Conservation (phyloP, 2,329 filamentous ascomycete genomes). For the Cladosporium sp. region DNA sequence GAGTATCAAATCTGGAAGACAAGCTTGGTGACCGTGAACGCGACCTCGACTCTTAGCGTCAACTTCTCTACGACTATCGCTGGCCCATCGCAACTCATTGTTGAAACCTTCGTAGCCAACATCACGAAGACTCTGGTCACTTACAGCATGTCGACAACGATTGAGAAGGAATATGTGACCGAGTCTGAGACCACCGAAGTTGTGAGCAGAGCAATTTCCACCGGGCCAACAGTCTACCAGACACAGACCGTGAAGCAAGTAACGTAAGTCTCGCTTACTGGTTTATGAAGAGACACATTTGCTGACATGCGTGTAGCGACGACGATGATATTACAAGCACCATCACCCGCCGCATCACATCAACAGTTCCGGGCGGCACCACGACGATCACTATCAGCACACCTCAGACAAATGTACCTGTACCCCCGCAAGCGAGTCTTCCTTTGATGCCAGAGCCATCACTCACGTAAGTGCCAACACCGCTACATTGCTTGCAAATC, state of each 20-base stretch:
- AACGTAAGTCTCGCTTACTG: slow-evolving; percentile 28
- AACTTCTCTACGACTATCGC: slow-evolving; percentile 45
- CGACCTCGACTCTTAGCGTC: slow-evolving; percentile 40
- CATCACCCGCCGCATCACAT: slow-evolving; percentile 22
- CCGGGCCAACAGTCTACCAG: slow-evolving; percentile 34
- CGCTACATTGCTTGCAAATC: too few species aligned
- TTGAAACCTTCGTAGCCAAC: slow-evolving; percentile 44
- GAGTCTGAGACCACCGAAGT: slow-evolving; percentile 37
- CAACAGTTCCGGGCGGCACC: slow-evolving; percentile 28
- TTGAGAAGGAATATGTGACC: slow-evolving; percentile 42
- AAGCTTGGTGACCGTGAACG: slow-evolving; percentile 41
- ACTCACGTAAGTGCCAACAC: slow-evolving; percentile 23
- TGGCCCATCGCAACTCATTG: slow-evolving; percentile 38
- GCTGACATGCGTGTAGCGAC: background rate
- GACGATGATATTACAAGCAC: slow-evolving; percentile 25
- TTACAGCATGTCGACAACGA: slow-evolving; percentile 43
- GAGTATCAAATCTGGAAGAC: slow-evolving; percentile 48
- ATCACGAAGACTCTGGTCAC: slow-evolving; percentile 44
- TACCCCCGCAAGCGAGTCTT: background rate
- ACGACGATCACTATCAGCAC: slow-evolving; percentile 27
- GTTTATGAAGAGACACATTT: background rate
- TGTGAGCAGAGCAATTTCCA: slow-evolving; percentile 25
- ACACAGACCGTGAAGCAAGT: slow-evolving; percentile 35
- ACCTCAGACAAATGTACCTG: background rate
- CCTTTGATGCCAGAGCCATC: slow-evolving; percentile 14